A percentile compares a stretch with the other conserved stretches of the same genome.
These are phyloP conservation scores for Pestalotiopsis sp. DNA, from an alignment of 2,329 filamentous ascomycete species.

Conservation along the genomic window DNA sequence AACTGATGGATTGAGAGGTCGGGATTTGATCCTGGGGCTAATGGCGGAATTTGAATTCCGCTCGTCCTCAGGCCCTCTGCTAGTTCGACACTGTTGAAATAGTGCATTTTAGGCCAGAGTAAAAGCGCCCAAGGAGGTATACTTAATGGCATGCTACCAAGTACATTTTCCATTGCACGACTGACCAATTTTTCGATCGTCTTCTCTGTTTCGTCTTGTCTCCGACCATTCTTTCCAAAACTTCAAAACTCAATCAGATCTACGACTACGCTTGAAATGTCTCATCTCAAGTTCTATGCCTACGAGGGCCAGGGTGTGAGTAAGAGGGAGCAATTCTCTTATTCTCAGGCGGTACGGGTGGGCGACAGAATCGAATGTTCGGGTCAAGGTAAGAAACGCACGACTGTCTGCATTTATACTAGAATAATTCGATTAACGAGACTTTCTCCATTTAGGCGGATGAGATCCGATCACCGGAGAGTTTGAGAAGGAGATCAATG, in stretches of 20 bases:
- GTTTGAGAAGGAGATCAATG: slow-evolving; percentile 39
- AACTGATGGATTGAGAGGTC: neutral
- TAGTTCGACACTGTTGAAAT: neutral
- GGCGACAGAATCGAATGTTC: slow-evolving; percentile 49
- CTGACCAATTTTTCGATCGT: neutral
- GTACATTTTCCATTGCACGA: neutral
- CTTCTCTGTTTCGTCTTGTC: neutral
- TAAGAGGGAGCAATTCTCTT: slow-evolving; percentile 22
- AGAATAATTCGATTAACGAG: neutral
- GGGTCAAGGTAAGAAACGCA: slow-evolving; percentile 42
- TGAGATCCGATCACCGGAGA: slow-evolving; percentile 31
- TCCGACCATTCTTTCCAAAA: neutral
- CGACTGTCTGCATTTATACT: neutral
- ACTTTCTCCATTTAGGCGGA: slow-evolving; percentile 25
- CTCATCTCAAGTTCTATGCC: neutral
- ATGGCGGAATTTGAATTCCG: slow-evolving; percentile 2
- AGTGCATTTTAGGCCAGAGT: neutral
- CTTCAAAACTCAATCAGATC: neutral
- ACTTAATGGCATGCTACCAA: neutral
- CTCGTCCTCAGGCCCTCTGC: neutral
- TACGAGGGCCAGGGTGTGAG: neutral
- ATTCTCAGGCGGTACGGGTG: slow-evolving; percentile 52
- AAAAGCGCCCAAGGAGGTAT: neutral
- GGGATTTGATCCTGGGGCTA: neutral
- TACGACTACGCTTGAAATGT: neutral